phyloP scores from a whole-genome alignment of 2,329 filamentous ascomycete species.

The Cladobotryum protrusum region DNA sequence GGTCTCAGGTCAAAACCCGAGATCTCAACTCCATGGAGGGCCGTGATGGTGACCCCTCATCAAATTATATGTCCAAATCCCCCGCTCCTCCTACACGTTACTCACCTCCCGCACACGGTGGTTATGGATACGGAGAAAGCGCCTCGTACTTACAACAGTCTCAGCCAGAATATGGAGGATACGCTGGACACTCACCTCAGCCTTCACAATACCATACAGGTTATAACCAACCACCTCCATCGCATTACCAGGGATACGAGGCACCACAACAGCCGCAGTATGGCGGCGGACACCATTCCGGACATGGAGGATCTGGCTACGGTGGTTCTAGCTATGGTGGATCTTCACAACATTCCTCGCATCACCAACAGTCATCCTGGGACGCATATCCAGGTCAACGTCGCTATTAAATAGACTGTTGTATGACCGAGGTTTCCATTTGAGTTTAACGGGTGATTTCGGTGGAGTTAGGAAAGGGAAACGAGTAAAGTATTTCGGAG shows the following conservation, averaged over 20 bases:
- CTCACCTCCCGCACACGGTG: conserved; percentile 21
- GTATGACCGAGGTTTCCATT: not conserved
- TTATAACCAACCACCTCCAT: conserved; percentile 26
- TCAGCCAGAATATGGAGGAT: conserved; percentile 13
- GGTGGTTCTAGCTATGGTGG: conserved; percentile 13
- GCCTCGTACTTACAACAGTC: conserved; percentile 21
- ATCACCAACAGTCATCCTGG: conserved; percentile 26
- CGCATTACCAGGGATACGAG: conserved; percentile 21
- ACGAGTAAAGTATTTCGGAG: no score
- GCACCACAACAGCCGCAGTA: conserved; percentile 23
- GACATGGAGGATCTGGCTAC: conserved; percentile 13
- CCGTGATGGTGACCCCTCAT: conserved; percentile 33
- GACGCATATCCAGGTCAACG: conserved; percentile 33
- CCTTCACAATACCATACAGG: conserved; percentile 26
- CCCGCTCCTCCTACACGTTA: conserved; percentile 30
- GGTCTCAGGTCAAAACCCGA: conserved; percentile 54
- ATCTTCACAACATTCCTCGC: not conserved
- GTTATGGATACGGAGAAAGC: conserved; percentile 38
- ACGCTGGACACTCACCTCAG: conserved; percentile 28
- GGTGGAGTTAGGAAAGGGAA: not conserved
- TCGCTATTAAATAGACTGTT: conserved; percentile 25
- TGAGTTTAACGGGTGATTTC: not conserved
- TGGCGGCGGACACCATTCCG: conserved; percentile 13
- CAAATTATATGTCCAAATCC: conserved; percentile 33
- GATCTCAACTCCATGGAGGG: conserved; percentile 52